Percentiles rank a stretch among this genome's conserved stretches.
Conservation (phyloP, 352 stramenopile species). For the Phytophthora boehmeriae region DNA sequence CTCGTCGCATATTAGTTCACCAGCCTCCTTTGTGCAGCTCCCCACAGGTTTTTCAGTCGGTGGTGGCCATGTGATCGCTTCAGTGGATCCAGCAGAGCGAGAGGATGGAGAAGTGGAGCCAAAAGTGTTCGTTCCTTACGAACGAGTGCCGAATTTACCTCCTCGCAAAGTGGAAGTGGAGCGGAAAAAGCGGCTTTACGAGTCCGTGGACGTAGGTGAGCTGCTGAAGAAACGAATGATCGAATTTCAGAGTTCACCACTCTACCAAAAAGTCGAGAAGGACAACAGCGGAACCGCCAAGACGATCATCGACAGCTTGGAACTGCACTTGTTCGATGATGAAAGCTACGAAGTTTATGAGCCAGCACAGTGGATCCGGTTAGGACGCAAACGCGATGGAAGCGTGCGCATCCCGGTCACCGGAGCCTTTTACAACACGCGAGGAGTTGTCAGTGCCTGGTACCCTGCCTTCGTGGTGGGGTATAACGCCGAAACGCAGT, state of each 20-base stretch:
- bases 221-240: conserved; percentile 55
- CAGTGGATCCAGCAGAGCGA: conserved; percentile 45
- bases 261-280: conserved; percentile 46
- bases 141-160: conserved; percentile 53
- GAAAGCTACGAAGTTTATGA: conserved; percentile 79
- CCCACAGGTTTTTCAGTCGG: conserved; percentile 52
- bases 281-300: conserved; percentile 59
- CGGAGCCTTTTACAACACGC: conserved; percentile 63
- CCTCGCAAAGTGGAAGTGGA: conserved; percentile 76
- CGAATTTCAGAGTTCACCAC: conserved; percentile 37
- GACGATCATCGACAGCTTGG: conserved; percentile 62
- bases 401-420: conserved; percentile 74
- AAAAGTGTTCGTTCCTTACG: conserved; percentile 76
- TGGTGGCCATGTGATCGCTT: conserved; percentile 44
- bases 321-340: conserved; percentile 80
- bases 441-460: conserved; percentile 67
- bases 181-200: conserved; percentile 65
- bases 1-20: conserved; percentile 46
- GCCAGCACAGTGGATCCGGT: conserved; percentile 64
- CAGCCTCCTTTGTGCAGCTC: conserved; percentile 44
- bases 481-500: conserved; percentile 44
- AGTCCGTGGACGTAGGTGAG: conserved; percentile 47
- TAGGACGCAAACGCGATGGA: conserved; percentile 53
- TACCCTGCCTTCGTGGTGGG: conserved; percentile 63
- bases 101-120: conserved; percentile 69